These are phyloP conservation scores for Vickermania ingenoplastis DNA, from an alignment of 208 protist species.

Conservation along the genomic window DNA sequence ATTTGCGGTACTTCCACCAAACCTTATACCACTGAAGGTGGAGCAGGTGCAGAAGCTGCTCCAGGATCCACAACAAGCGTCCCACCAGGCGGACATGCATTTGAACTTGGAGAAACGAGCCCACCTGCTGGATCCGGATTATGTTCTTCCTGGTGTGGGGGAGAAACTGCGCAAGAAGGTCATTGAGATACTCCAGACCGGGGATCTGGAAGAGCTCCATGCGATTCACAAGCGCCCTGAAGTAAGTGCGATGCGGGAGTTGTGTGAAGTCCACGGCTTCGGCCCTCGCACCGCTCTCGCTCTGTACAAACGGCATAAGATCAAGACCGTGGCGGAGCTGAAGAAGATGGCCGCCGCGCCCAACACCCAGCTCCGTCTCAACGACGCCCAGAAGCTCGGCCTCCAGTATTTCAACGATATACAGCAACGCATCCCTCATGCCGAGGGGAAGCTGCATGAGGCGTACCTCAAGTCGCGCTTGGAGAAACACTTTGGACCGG, in stretches of 20 bases:
- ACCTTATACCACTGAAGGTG: slow-evolving; percentile 46
- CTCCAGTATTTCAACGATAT: slow-evolving; percentile 82
- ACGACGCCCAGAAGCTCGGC: slow-evolving; percentile 59
- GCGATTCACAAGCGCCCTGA: slow-evolving; percentile 53
- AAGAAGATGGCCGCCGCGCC: slow-evolving; percentile 22
- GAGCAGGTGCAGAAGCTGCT: slow-evolving; percentile 14
- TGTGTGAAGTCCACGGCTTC: slow-evolving; percentile 79
- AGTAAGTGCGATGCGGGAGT: slow-evolving; percentile 63
- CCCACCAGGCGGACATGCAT: slow-evolving; percentile 16
- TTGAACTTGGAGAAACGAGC: slow-evolving; percentile 28
- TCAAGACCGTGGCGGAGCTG: slow-evolving; percentile 57
- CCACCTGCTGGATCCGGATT: slow-evolving; percentile 15
- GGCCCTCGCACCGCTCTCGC: slow-evolving; percentile 71
- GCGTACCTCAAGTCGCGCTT: slow-evolving; percentile 66
- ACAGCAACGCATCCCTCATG: slow-evolving; percentile 63
- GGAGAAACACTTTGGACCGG: slow-evolving; percentile 56
- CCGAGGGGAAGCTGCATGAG: slow-evolving; percentile 71
- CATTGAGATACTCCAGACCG: slow-evolving; percentile 66
- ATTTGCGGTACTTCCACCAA: slow-evolving; percentile 56
- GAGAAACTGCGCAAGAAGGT: slow-evolving; percentile 69
- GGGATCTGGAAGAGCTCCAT: slow-evolving; percentile 64
- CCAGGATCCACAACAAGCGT: slow-evolving; percentile 3
- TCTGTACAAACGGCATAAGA: slow-evolving; percentile 61
- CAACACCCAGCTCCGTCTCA: slow-evolving; percentile 27
- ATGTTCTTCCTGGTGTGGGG: slow-evolving; percentile 39